phyloP scores from a whole-genome alignment of 2,329 filamentous ascomycete genomes.

The Claviceps lovelessii region DNA sequence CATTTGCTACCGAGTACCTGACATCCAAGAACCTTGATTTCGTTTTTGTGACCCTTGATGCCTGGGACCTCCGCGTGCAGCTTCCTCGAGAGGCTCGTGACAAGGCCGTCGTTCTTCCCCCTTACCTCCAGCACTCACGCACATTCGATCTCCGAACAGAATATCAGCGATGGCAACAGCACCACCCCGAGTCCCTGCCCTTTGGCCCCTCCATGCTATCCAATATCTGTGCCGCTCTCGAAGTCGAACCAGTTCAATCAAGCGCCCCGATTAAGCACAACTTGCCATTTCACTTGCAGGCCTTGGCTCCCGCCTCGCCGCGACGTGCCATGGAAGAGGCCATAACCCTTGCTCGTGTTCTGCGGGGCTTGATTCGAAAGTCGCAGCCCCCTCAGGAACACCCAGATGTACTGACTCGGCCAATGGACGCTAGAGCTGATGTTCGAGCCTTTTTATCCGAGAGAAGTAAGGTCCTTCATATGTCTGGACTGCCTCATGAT shows the following conservation, averaged over 20 bases:
- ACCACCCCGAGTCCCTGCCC: constrained; percentile 91
- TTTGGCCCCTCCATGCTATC: constrained; percentile 91
- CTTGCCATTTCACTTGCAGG: constrained; percentile 92
- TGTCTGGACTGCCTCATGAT: constrained; percentile 93
- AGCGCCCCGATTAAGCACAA: constrained; percentile 98
- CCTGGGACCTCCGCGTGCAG: constrained; percentile 96
- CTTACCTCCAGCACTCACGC: constrained; percentile 93
- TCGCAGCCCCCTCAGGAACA: constrained; percentile 89
- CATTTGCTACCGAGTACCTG: constrained; percentile 84
- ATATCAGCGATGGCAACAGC: constrained; percentile 96
- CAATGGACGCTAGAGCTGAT: constrained; percentile 93
- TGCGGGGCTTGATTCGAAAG: constrained; percentile 86
- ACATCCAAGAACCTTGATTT: constrained; percentile 87
- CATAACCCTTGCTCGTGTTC: constrained; percentile 80
- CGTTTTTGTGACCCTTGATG: constrained; percentile 94
- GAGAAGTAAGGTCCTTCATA: constrained; percentile 93
- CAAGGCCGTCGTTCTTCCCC: constrained; percentile 90
- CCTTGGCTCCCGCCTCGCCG: constrained; percentile 84
- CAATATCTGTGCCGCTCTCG: constrained; percentile 95
- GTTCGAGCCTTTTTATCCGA: constrained; percentile 92
- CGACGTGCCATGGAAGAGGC: constrained; percentile 96
- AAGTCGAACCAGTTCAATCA: constrained; percentile 94
- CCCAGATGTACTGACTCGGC: constrained; percentile 82
- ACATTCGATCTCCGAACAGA: constrained; percentile 95
- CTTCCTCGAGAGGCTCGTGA: constrained; percentile 93